Base-by-base conservation (phyloP, 805 yeast genomes). In the Candida sphagnicola region DNA sequence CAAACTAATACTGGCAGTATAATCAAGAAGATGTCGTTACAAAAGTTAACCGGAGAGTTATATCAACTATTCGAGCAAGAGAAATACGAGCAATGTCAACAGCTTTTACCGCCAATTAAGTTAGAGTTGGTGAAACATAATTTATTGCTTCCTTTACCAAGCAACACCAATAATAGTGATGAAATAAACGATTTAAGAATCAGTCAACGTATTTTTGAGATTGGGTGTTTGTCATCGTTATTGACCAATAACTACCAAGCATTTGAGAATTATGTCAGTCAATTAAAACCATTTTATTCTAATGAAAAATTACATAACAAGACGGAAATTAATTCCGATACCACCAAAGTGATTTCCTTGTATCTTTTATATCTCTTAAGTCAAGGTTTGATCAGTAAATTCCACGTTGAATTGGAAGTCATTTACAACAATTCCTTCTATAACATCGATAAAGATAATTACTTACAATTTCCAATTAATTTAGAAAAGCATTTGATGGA, bases 401-500 rank as follows among this genome's bases (percentile, higher is more conserved):
- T 91, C 67, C 97, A 93, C 64, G 82, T 89, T 18, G 96, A 88
- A 59, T 70, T 91, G 44, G 97, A 91, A 60, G 70, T 69, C 42
- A 72, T 89, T 48, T 77, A 74, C 49, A 76, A 75, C 49, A 62
- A 66, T 36, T 55, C 57, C 15, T 72, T 72, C 38, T 67, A 78
- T 44, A 91, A 87, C 49, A 69, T 72, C 25, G 95, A 86, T n/a
- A 38, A 53, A 26, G 74, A 68, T 57, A 69, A 74, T 48, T 86
- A 74, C 57, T 69, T 91, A 49, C 75, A 78, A 34, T 89, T 89
- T 58, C 98, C 98, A 17, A 81, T 91, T 38, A 80, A 81, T 49
- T 79, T 93, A 51, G 98, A 93, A 60, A 81, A 86, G 48, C 87
- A 95, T 84, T 76, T 93, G 48, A 88, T 91, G 83, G 98, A 93